Evolutionary conservation across 306 rosid species (phyloP).

Genomic region (Hippophae rhamnoides): DNA sequence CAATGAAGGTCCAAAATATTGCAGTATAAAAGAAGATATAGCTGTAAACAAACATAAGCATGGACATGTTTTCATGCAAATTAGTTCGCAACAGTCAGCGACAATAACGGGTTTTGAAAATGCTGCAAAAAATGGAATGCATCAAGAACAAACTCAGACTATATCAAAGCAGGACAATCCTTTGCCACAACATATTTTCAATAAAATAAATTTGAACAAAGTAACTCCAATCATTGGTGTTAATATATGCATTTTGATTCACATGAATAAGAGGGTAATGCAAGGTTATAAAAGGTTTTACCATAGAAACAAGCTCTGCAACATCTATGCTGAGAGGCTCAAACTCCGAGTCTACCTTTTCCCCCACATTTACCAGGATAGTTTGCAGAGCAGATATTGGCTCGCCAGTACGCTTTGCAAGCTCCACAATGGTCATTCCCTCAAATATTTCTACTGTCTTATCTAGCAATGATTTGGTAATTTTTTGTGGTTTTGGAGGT

Average conservation of each 20-base stretch:
- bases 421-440: conserved; percentile 77
- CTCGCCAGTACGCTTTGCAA: conserved; percentile 71
- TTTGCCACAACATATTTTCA: no score
- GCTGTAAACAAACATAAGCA: background rate
- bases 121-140: no score
- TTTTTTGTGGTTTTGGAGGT: conserved; percentile 39
- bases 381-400: conserved; percentile 50
- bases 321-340: conserved; percentile 68
- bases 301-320: conserved; percentile 80
- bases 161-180: no score
- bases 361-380: conserved; percentile 67
- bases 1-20: conserved; percentile 2
- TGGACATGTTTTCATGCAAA: background rate
- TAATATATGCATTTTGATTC: no score
- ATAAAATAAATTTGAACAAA: no score
- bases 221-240: no score
- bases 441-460: conserved; percentile 79
- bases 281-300: conserved; percentile 24
- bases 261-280: background rate
- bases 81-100: background rate
- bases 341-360: conserved; percentile 75
- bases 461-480: conserved; percentile 38
- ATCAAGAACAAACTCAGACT: no score
- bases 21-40: background rate
- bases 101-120: no score